Conservation (phyloP, 2,329 filamentous ascomycete genomes). For the Trichoderma polysporum region DNA sequence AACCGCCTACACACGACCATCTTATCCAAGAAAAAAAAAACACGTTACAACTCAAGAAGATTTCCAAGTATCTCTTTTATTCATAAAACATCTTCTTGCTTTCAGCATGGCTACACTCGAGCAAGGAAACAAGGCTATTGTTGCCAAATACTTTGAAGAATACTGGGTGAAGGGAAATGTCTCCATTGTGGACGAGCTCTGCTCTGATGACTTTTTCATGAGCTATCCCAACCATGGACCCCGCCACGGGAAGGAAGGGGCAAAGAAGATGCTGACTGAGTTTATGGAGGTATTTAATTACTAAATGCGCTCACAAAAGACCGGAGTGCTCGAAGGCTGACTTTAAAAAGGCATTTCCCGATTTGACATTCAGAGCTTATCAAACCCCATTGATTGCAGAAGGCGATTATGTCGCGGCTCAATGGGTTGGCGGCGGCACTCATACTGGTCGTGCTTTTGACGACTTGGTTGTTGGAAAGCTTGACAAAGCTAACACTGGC, state of each 20-base stretch:
- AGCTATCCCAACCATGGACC: not conserved
- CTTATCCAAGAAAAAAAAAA: not conserved
- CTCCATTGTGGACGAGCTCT: not conserved
- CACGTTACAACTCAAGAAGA: not conserved
- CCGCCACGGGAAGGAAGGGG: not conserved
- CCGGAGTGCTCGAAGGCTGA: not conserved
- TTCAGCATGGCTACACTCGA: not conserved
- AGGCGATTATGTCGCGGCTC: not conserved
- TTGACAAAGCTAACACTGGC: not conserved
- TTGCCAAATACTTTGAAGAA: not conserved
- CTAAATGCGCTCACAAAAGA: not conserved
- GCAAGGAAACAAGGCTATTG: not conserved
- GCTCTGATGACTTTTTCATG: not conserved
- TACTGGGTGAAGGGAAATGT: not conserved
- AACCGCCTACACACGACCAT: not conserved
- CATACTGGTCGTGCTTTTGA: not conserved
- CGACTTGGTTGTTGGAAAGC: not conserved
- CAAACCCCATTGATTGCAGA: not conserved
- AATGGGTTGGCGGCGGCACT: not conserved
- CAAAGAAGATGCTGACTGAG: not conserved
- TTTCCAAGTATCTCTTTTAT: not conserved
- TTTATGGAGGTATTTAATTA: not conserved
- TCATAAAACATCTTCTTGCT: not conserved
- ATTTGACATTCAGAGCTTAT: not conserved
- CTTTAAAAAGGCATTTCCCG: not conserved